Base-by-base conservation (phyloP, 1,139 yeast species). In the Candida pseudoviswanathii region DNA sequence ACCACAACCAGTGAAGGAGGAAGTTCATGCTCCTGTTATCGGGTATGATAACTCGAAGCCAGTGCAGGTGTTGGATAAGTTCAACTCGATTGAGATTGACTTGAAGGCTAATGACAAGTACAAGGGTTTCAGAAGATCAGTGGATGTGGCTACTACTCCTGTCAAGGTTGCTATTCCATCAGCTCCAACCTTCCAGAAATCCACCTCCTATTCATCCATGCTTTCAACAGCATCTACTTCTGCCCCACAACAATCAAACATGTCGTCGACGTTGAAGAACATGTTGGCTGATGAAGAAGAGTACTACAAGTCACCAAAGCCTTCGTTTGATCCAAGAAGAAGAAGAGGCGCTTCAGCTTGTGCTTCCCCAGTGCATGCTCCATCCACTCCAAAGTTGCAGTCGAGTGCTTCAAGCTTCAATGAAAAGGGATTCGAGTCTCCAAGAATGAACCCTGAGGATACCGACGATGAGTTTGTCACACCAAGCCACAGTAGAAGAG, bases 41-140 rank as follows among this genome's bases (percentile, higher is more conserved):
- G 50, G 50, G 24, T 49, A 41, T 39, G 49, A 46, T 36, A 47
- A 37, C 33, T 51, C 56, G 8, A 58, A 49, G 50, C 50, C 54
- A 36, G 51, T 55, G 26, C 36, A 41, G 38, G 31, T 51, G 11
- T 51, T 54, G 45, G 55, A 54, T 41, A 45, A 47, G 25, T 39
- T 42, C 22, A 56, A 51, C 37, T 54, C 57, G 8, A 53, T 59
- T 50, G 55, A 60, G 52, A 54, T 67, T 57, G 61, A 64, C 49
- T 60, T 68, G 32, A 54, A 60, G 39, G 59, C 64, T 22, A 72
- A 72, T 54, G 73, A 68, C 33, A 76, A 73, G 54, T 76, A 76
- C 58, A 68, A 62, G 52, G 80, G 80, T 0, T 76, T 76, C 61
- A 73, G 81, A 67, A 70, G 80, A 64, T 67, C 69, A 47, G 63